Base-by-base conservation (phyloP, 2,329 filamentous ascomycete species). In the Diaporthe sp. region DNA sequence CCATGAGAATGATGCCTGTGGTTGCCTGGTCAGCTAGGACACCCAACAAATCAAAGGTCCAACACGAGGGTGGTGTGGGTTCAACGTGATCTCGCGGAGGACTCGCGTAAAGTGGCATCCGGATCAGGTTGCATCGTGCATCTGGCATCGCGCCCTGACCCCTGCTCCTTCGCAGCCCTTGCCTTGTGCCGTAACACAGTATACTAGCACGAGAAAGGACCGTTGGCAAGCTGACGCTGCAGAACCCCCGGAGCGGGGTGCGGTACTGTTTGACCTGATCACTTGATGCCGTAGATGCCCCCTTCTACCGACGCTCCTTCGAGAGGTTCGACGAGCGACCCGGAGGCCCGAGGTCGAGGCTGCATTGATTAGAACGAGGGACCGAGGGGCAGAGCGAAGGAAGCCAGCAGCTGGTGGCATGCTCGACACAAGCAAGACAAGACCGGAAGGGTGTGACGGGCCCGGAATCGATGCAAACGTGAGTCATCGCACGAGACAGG, bases 101-200 rank as follows among this genome's bases (percentile, higher is more conserved):
- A 74, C 77, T 79, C 79, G 80, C 77, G 80, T 82, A 80, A 79
- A 82, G 80, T 81, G 80, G 77, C 80, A 79, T 77, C 71, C 42
- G 68, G 52, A 69, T 68, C 64, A 52, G 54, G 76, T 74, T 75
- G 75, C 64, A 73, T 58, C 55, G 70, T 68, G 64, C 64, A 33
- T 38, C 64, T 68, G 30, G n/a, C 58, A 50, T 74, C 45, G 54
- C 47, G 30, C 50, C 70, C 74, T 68, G 38, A 38, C 72, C 74
- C 74, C 66, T 74, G 67, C 45, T 33, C 45, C 45, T 38, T 5
- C 5, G 5, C 35, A 40, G 30, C 61, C 64, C 30, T 25, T 67
- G 30, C 30, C 15, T 19, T 52, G 30, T 54, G 45, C 30, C 61
- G 45, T 45, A 50, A 7, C 22, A 52, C 42, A 38, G 60, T n/a